phyloP scores from a whole-genome alignment of 2,329 filamentous ascomycete species.

The Daldinia sp. region DNA sequence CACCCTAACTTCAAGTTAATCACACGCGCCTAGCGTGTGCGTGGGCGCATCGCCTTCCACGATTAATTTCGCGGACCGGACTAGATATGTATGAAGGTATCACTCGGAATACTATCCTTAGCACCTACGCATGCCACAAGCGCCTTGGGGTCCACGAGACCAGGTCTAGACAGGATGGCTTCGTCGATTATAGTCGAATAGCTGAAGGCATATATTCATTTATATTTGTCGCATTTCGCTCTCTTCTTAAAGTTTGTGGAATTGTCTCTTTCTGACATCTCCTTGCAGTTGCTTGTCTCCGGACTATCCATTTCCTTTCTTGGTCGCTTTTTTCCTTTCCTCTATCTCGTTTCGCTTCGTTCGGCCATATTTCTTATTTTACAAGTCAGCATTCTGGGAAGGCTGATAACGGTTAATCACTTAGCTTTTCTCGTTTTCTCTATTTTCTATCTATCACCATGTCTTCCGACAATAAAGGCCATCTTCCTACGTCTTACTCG shows the following conservation, averaged over 20 bases:
- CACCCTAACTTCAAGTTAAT: conserved; percentile 14
- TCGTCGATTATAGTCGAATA: conserved; percentile 34
- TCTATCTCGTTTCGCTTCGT: conserved; percentile 30
- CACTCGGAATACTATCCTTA: conserved; percentile 41
- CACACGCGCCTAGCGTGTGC: conserved; percentile 32
- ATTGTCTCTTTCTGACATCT: conserved; percentile 32
- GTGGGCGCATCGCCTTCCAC: conserved; percentile 38
- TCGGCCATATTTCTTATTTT: conserved; percentile 14
- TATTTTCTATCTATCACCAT: conserved; percentile 33
- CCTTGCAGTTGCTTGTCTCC: conserved; percentile 22
- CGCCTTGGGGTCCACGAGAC: conserved; percentile 19
- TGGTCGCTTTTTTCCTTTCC: conserved; percentile 24
- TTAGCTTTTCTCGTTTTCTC: conserved; percentile 3
- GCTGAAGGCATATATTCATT: conserved; percentile 33
- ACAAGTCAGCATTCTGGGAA: conserved; percentile 31
- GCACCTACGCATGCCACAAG: conserved; percentile 20
- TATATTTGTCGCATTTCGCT: conserved; percentile 39
- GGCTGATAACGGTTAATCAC: conserved; percentile 24
- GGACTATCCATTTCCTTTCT: conserved; percentile 24
- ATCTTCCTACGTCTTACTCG: conserved; percentile 56
- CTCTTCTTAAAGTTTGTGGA: conserved; percentile 23
- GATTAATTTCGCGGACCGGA: conserved; percentile 20
- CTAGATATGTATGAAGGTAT: conserved; percentile 29
- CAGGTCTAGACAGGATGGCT: conserved; percentile 20
- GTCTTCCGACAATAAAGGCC: conserved; percentile 51